Percentiles rank a stretch among this genome's conserved stretches.
These are phyloP conservation scores for Erigeron canadensis DNA, from an alignment of 129 eudicot species.

Conservation along the genomic window DNA sequence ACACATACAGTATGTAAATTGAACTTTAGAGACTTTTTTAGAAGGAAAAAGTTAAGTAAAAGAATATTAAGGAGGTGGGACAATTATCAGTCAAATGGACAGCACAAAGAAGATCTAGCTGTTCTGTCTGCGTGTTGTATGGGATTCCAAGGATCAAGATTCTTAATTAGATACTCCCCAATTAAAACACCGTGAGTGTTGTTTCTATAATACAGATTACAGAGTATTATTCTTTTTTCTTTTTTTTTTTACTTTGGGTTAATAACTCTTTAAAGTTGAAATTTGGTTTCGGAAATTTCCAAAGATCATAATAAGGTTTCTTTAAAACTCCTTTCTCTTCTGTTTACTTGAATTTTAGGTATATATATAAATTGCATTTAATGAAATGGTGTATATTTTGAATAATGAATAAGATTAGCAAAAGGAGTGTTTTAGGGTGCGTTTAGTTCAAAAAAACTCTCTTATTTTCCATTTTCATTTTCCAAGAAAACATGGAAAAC, in stretches of 20 bases:
- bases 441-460: too few relatives aligned
- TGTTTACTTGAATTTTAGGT: too few relatives aligned
- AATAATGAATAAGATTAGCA: too few relatives aligned
- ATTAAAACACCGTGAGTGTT: background rate
- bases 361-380: too few relatives aligned
- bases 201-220: too few relatives aligned
- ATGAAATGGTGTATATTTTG: too few relatives aligned
- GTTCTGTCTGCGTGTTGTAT: constrained; percentile 52
- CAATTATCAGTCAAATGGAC: constrained; percentile 49
- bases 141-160: constrained; percentile 43
- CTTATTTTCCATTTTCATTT: too few relatives aligned
- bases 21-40: background rate
- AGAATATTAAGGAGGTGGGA: constrained; percentile 21
- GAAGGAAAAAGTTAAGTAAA: background rate
- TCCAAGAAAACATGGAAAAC: too few relatives aligned
- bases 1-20: background rate
- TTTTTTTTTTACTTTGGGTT: background rate
- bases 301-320: background rate
- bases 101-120: constrained; percentile 63
- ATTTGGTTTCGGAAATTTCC: background rate
- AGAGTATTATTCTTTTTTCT: too few relatives aligned
- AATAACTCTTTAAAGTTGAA: background rate
- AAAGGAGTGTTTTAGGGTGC: too few relatives aligned
- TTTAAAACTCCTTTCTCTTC: too few relatives aligned
- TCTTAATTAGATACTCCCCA: constrained; percentile 29